Evolutionary conservation across 768 basidiomycete genomes (phyloP).

Genomic region (Suillus plorans): DNA sequence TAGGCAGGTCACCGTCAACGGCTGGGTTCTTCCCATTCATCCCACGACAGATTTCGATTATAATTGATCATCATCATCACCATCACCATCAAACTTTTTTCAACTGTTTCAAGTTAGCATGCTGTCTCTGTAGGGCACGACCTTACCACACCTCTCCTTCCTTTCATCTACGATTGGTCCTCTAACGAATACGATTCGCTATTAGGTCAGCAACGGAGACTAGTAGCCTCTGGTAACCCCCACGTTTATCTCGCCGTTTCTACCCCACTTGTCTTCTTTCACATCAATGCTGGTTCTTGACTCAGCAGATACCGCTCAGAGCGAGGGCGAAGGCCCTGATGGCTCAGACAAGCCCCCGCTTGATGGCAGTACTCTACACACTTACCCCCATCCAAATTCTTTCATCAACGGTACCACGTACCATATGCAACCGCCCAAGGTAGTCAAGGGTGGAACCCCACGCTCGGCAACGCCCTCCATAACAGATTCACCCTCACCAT

Average conservation of each 20-base stretch:
- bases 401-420: conserved; percentile 13
- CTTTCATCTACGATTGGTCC: conserved; percentile 13
- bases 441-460: conserved; percentile 18
- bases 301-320: conserved; percentile 49
- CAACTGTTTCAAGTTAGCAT: conserved; percentile 33
- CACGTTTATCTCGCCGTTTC: conserved; percentile 14
- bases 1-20: conserved; percentile 9
- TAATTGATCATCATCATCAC: neutral
- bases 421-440: conserved; percentile 17
- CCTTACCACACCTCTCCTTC: conserved; percentile 7
- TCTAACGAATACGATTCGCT: neutral
- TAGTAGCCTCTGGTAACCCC: conserved; percentile 6
- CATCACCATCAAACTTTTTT: conserved; percentile 5
- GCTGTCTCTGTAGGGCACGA: conserved; percentile 35
- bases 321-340: conserved; percentile 58
- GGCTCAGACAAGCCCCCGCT: conserved; percentile 61
- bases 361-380: conserved; percentile 21
- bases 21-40: conserved; percentile 1
- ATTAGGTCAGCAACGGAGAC: conserved; percentile 4
- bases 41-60: conserved; percentile 8
- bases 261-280: conserved; percentile 17
- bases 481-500: conserved; percentile 50
- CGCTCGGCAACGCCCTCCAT: conserved; percentile 37
- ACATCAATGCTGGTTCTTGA: conserved; percentile 43
- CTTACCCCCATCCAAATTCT: conserved; percentile 13